Conservation (phyloP, 306 rosid genomes). For the Ceratonia siliqua region DNA sequence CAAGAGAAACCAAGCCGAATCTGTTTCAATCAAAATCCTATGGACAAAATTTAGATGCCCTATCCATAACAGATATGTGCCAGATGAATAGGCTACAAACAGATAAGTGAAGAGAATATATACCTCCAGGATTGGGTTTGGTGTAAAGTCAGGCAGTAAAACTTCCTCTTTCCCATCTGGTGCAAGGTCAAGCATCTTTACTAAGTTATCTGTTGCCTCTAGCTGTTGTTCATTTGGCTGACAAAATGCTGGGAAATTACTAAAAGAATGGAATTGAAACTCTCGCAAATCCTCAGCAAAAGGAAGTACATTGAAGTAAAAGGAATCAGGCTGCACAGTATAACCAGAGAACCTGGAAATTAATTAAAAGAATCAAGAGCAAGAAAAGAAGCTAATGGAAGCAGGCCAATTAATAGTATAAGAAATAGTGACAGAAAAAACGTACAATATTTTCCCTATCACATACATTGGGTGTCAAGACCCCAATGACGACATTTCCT, state of each 20-base stretch:
- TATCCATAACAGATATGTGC: not conserved
- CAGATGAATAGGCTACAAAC: conserved; percentile 6
- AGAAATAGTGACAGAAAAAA: conserved; percentile 18
- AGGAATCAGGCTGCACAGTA: conserved; percentile 79
- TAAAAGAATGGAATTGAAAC: conserved; percentile 81
- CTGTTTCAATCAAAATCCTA: not conserved
- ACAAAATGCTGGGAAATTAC: conserved; percentile 57
- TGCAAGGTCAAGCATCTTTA: conserved; percentile 76
- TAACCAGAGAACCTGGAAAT: conserved; percentile 23
- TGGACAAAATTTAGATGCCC: not conserved
- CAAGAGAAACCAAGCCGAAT: not conserved
- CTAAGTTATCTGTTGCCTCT: conserved; percentile 75
- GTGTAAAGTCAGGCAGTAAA: conserved; percentile 74
- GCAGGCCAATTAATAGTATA: not conserved
- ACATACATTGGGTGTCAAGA: conserved; percentile 77
- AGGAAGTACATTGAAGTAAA: conserved; percentile 84
- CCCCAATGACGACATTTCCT: conserved; percentile 64
- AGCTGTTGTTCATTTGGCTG: conserved; percentile 76
- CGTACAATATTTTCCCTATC: conserved; percentile 67
- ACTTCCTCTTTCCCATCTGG: conserved; percentile 65
- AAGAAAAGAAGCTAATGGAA: conserved; percentile 16
- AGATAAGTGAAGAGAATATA: conserved; percentile 29
- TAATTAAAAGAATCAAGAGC: conserved; percentile 26
- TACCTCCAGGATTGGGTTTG: conserved; percentile 89
- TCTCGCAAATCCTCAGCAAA: conserved; percentile 91